A percentile compares a stretch with the other conserved stretches of the same genome.
These are phyloP conservation scores for Lecanoromycetidae sp. DNA, from an alignment of 2,329 filamentous ascomycete genomes.

Conservation along the genomic window DNA sequence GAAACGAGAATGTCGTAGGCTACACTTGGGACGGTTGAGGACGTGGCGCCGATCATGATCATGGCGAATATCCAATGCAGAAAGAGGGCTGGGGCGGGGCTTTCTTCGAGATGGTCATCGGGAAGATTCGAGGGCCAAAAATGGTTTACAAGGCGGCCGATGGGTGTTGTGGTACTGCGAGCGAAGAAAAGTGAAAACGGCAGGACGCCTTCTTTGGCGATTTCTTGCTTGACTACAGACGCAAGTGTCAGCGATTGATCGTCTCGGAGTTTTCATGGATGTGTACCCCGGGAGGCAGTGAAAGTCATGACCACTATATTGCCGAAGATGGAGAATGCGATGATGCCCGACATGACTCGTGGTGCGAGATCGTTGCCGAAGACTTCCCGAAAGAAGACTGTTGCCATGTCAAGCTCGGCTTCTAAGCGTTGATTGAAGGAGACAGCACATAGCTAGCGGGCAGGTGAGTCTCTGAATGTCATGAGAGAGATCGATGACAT, in stretches of 20 bases:
- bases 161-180: conserved; percentile 21
- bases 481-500: conserved; percentile 23
- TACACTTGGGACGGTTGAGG: conserved; percentile 18
- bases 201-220: conserved; percentile 47
- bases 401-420: conserved; percentile 21
- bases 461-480: not conserved
- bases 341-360: conserved; percentile 37
- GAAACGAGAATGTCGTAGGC: conserved; percentile 26
- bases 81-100: conserved; percentile 28
- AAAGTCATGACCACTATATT: conserved; percentile 49
- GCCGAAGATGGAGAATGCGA: conserved; percentile 43
- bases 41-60: conserved; percentile 26
- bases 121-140: conserved; percentile 10
- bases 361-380: conserved; percentile 23
- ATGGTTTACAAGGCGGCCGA: conserved; percentile 20
- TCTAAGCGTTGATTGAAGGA: conserved; percentile 20
- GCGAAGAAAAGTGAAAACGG: conserved; percentile 40
- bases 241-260: conserved; percentile 28
- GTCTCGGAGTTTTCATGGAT: too few relatives aligned
- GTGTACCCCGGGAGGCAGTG: conserved; percentile 14
- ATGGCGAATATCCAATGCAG: conserved; percentile 30
- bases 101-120: conserved; percentile 24
- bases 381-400: conserved; percentile 25
- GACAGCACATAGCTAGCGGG: conserved; percentile 8
- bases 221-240: conserved; percentile 47